phyloP scores from a whole-genome alignment of 805 yeast genomes.

The Candida incommunis region DNA sequence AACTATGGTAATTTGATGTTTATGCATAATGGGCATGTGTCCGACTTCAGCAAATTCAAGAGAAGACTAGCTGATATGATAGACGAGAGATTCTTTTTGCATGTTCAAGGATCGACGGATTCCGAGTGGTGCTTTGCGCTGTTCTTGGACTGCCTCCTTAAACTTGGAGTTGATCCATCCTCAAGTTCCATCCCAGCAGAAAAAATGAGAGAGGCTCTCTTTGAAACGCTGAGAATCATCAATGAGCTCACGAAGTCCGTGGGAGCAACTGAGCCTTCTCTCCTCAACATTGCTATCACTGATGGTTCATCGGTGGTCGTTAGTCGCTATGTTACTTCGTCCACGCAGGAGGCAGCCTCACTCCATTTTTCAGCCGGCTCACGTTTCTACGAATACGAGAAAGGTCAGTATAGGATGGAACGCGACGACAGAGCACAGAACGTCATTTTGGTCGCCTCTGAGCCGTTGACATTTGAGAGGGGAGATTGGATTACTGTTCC shows the following conservation, averaged over 20 bases:
- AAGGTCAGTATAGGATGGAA: constrained; percentile 91
- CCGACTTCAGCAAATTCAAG: constrained; percentile 61
- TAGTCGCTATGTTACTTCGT: constrained; percentile 76
- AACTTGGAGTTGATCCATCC: constrained; percentile 63
- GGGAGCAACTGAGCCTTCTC: constrained; percentile 53
- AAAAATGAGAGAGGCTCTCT: constrained; percentile 50
- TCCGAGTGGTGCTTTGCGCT: constrained; percentile 91
- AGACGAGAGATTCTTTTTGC: constrained; percentile 64
- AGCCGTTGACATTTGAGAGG: constrained; percentile 90
- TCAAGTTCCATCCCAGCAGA: constrained; percentile 30
- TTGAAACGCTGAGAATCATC: constrained; percentile 58
- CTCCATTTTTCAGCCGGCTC: constrained; percentile 91
- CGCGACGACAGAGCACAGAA: constrained; percentile 84
- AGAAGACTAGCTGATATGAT: constrained; percentile 57
- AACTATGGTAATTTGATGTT: constrained; percentile 77
- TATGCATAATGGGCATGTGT: constrained; percentile 87
- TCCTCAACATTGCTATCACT: constrained; percentile 87
- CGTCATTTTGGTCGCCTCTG: constrained; percentile 93
- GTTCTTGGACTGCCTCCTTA: constrained; percentile 59
- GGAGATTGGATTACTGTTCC: constrained; percentile 98
- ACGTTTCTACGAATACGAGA: constrained; percentile 74
- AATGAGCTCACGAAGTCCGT: constrained; percentile 67
- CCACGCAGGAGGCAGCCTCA: constrained; percentile 91
- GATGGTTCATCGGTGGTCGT: constrained; percentile 83
- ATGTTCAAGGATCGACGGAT: constrained; percentile 88